Conservation (phyloP, 2,329 filamentous ascomycete species). For the Alternaria consortialis region DNA sequence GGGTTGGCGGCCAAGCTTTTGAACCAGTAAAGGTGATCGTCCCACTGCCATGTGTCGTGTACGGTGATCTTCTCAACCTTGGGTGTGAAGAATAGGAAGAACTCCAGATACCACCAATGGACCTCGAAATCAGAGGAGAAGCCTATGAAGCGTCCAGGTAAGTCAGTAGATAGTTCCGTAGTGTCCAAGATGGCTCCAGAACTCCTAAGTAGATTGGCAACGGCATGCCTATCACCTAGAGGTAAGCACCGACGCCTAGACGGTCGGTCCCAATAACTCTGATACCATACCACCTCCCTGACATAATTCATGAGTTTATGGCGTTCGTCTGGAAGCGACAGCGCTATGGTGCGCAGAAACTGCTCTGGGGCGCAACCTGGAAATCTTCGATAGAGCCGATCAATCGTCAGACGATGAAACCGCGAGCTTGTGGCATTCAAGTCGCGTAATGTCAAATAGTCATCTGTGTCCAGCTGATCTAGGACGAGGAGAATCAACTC, state of each 20-base stretch:
- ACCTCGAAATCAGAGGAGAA: not conserved
- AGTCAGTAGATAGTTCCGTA: not conserved
- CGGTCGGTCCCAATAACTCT: not conserved
- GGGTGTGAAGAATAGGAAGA: slow-evolving; percentile 18
- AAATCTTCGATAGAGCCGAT: slow-evolving; percentile 12
- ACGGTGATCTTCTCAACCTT: slow-evolving; percentile 9
- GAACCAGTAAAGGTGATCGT: slow-evolving; percentile 21
- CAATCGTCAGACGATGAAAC: slow-evolving; percentile 11
- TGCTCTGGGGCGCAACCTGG: slow-evolving; percentile 7
- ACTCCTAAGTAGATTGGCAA: slow-evolving; percentile 2
- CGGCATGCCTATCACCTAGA: not conserved
- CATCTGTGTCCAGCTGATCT: slow-evolving; percentile 5
- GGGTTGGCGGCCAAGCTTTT: slow-evolving; percentile 4
- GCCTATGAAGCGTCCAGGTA: slow-evolving; percentile 5
- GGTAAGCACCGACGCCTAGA: not conserved
- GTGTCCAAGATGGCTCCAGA: slow-evolving; percentile 1
- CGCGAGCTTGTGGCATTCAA: slow-evolving; percentile 12
- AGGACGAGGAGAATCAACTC: slow-evolving; percentile 14
- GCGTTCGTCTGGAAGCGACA: not conserved
- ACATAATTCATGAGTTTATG: not conserved
- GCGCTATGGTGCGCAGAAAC: slow-evolving; percentile 15
- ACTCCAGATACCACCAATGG: slow-evolving; percentile 24
- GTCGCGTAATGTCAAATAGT: slow-evolving; percentile 4
- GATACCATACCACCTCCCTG: slow-evolving; percentile 14
- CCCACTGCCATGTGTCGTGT: slow-evolving; percentile 15